Evolutionary conservation across 345 rosid genomes (phyloP), one percentile per base, ranked within the genome.

Genomic region (Xanthoceras sorbifolium): DNA sequence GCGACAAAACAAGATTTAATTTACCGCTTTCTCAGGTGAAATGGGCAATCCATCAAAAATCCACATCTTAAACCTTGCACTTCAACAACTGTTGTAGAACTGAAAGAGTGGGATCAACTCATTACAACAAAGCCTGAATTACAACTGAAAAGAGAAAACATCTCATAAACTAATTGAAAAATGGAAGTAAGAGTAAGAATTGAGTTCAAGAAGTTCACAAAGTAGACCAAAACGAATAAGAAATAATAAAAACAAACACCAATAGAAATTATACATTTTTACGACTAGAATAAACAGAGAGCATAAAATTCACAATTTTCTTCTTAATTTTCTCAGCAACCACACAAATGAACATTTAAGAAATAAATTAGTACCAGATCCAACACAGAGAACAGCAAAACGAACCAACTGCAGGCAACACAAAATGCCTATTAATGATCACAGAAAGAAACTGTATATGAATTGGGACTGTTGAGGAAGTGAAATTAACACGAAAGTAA

Each of bases 41-140:
- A 96, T 90, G 18, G 97, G 99, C 90, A 96, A 83, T 81, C 93
- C 97, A 82, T 92, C 91, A 59, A 96, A 93, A 75, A 92, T 78
- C 71, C 94, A 90, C 99, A 96, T 95, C 76, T 83, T 84, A 52
- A 67, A 14, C 44, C 77, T 77, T 81, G 65, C 20, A 60, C 78
- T 73, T 75, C 80, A 76, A 32, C 34, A 64, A 77, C 46, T 17
- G 77, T 52, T 23, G 20, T 54, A 50, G 29, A 71, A 46, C 34
- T 28, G 32, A 70, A 42, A 29, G 5, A 17, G 71, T 48, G 11
- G 22, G 54, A 42, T 77, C 76, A 69, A 29, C 36, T 76, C 73
- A 75, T 77, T 54, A 72, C 46, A 78, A 20, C 31, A 57, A 62
- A 63, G 17, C 72, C 54, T 28, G 7, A 65, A 42, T 71, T 64